Conservation (phyloP, 2,329 filamentous ascomycete genomes). For the Trichothecium sympodiale region DNA sequence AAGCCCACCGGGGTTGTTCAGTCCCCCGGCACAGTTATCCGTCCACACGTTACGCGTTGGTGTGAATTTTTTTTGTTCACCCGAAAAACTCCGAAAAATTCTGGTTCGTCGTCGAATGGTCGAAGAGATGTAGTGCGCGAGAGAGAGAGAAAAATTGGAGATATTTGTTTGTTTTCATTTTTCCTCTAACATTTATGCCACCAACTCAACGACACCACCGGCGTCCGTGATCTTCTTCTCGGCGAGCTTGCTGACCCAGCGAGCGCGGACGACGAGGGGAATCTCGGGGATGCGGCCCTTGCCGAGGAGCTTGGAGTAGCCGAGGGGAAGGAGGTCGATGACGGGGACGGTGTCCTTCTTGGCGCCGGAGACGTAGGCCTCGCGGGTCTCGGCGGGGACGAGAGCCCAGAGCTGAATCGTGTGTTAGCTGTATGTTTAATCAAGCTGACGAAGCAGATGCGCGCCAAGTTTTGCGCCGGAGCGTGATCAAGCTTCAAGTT, state of each 20-base stretch:
- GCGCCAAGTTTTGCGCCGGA: neutral
- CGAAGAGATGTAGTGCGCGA: neutral
- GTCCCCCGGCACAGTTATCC: neutral
- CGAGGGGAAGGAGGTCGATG: constrained; percentile 91
- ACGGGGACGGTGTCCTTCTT: constrained; percentile 92
- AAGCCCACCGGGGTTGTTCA: neutral
- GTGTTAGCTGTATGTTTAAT: constrained; percentile 16
- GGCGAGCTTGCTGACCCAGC: constrained; percentile 91
- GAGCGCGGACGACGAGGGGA: constrained; percentile 85
- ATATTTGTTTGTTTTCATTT: constrained; percentile 2
- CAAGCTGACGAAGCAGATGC: neutral
- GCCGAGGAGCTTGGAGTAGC: constrained; percentile 97
- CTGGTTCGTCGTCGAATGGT: neutral
- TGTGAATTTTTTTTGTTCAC: neutral
- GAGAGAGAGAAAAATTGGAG: neutral
- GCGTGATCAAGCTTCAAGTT: constrained; percentile 1
- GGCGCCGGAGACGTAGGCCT: constrained; percentile 71
- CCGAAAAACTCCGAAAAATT: neutral
- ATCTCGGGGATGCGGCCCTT: constrained; percentile 93
- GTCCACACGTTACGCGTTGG: constrained; percentile 2
- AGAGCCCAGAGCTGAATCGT: constrained; percentile 79
- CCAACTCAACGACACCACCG: constrained; percentile 90
- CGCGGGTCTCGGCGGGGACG: constrained; percentile 83
- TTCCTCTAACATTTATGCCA: constrained; percentile 50
- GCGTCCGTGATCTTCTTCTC: constrained; percentile 99